These are phyloP conservation scores for Yarrowia phangngaensis DNA, from an alignment of 805 yeast species.

Conservation along the genomic window DNA sequence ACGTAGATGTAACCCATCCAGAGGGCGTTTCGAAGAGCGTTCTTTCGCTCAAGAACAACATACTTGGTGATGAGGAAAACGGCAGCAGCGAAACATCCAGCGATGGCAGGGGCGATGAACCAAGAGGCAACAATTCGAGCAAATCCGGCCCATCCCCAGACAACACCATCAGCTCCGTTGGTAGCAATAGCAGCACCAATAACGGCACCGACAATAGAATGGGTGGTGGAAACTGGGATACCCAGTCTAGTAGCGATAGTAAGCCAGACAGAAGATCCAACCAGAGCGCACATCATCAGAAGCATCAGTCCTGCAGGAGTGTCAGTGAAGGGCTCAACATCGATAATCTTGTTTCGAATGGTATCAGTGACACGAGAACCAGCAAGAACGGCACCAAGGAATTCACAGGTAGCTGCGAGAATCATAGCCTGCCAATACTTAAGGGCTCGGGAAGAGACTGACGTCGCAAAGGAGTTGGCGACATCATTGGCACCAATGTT, in stretches of 20 bases:
- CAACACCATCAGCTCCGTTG: slow-evolving; percentile 54
- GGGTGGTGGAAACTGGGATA: slow-evolving; percentile 80
- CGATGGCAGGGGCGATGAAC: slow-evolving; percentile 71
- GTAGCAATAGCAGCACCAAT: slow-evolving; percentile 75
- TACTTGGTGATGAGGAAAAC: slow-evolving; percentile 59
- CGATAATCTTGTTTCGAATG: slow-evolving; percentile 60
- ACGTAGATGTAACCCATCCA: slow-evolving; percentile 58
- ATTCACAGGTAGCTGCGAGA: slow-evolving; percentile 66
- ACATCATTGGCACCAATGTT: slow-evolving; percentile 81
- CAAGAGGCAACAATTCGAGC: slow-evolving; percentile 72
- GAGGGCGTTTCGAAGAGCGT: slow-evolving; percentile 54
- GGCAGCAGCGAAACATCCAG: slow-evolving; percentile 59
- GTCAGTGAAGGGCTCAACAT: slow-evolving; percentile 46
- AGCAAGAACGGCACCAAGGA: slow-evolving; percentile 68
- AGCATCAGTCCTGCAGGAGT: slow-evolving; percentile 72
- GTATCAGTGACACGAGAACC: slow-evolving; percentile 75
- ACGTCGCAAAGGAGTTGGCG: slow-evolving; percentile 74
- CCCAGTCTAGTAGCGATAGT: slow-evolving; percentile 62
- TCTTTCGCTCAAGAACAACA: slow-evolving; percentile 56
- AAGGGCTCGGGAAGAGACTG: slow-evolving; percentile 65
- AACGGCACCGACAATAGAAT: slow-evolving; percentile 70
- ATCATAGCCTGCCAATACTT: slow-evolving; percentile 74
- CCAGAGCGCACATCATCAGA: slow-evolving; percentile 69
- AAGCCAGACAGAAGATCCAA: slow-evolving; percentile 71
- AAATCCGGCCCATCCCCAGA: slow-evolving; percentile 68